Evolutionary conservation across 352 stramenopile genomes (phyloP), one percentile per base, ranked within the genome.

Genomic region (Thraustochytrium sp.): DNA sequence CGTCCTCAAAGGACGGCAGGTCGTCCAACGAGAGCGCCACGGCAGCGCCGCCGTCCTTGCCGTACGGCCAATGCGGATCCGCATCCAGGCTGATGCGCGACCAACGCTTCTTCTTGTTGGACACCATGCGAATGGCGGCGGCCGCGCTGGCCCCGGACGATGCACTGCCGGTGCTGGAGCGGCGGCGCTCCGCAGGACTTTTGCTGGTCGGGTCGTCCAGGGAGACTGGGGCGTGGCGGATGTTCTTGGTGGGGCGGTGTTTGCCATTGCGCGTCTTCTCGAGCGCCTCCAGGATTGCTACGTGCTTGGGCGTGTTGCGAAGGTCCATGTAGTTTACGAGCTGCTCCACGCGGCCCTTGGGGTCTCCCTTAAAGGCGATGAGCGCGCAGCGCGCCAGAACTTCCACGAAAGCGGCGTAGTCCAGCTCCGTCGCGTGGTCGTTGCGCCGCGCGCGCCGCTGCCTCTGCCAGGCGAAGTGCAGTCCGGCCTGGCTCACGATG

Each of bases 381-480:
- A 80, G 42, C 23, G 68, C 68, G 34, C 31, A 61, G 34, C 68
- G 68, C 11, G 40, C 68, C 48, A 80, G 23, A n/a, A 80, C 68
- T 34, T 80, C 46, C 13, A 80, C 68, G 76, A 80, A 80, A 2
- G 68, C 18, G 9, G 34, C 8, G 42, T 80, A 80, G 53, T 80
- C 68, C 21, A 80, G 68, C 53, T 80, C 68, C 9, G 68, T 80
- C 1, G 68, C 44, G 49, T 44, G 31, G 18, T 80, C 68, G 68
- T 80, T 65, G 26, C 40, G 26, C 0, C 68, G 34, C 29, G 34
- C 38, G 5, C 48, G 48, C 21, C 68, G 68, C 68, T 80, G 68
- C 23, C 68, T 42, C 42, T 80, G 68, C 68, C 68, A 80, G 11
- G 34, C 31, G 34, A 80, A 80, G 51, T 80, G 68, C 21, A 80